Percentiles rank a stretch among this genome's conserved stretches.
phyloP scores from a whole-genome alignment of 371 early-diverging fungal genomes.

The Zychaea mexicana region DNA sequence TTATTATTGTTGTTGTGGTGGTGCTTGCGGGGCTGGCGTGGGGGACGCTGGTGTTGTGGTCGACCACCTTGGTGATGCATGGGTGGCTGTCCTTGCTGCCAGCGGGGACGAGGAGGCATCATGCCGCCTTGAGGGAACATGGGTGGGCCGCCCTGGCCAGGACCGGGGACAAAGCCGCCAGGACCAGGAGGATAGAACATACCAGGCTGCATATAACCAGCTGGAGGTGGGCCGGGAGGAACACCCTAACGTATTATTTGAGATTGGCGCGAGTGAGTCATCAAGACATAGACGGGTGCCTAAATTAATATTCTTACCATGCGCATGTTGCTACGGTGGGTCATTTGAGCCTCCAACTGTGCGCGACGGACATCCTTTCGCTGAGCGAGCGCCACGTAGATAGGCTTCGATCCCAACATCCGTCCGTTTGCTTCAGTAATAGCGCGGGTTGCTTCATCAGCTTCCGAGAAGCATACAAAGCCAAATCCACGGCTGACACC shows the following conservation, averaged over 20 bases:
- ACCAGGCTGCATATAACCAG: constrained; percentile 38
- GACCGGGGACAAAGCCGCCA: constrained; percentile 64
- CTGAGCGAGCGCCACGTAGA: constrained; percentile 92
- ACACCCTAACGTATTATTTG: background rate
- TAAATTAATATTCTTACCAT: constrained; percentile 19
- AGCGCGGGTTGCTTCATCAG: constrained; percentile 79
- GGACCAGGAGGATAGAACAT: constrained; percentile 54
- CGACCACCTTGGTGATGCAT: constrained; percentile 53
- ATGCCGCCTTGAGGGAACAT: constrained; percentile 50
- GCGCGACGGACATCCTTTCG: constrained; percentile 85
- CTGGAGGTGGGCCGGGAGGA: constrained; percentile 22
- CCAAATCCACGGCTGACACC: constrained; percentile 69
- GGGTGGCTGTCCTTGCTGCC: constrained; percentile 46
- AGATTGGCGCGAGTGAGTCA: background rate
- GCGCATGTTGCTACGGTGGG: constrained; percentile 70
- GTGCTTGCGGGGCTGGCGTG: constrained; percentile 19
- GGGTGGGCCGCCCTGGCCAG: constrained; percentile 50
- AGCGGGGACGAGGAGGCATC: constrained; percentile 63
- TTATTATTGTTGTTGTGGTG: too few relatives aligned
- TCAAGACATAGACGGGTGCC: constrained; percentile 11
- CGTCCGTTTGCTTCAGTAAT: constrained; percentile 82
- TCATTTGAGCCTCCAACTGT: constrained; percentile 83
- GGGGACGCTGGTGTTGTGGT: constrained; percentile 24
- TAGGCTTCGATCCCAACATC: constrained; percentile 82
- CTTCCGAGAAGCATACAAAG: constrained; percentile 77